Percentiles rank a stretch among this genome's conserved stretches.
Conservation (phyloP, 179 eudicot genomes). For the Silene coronaria region DNA sequence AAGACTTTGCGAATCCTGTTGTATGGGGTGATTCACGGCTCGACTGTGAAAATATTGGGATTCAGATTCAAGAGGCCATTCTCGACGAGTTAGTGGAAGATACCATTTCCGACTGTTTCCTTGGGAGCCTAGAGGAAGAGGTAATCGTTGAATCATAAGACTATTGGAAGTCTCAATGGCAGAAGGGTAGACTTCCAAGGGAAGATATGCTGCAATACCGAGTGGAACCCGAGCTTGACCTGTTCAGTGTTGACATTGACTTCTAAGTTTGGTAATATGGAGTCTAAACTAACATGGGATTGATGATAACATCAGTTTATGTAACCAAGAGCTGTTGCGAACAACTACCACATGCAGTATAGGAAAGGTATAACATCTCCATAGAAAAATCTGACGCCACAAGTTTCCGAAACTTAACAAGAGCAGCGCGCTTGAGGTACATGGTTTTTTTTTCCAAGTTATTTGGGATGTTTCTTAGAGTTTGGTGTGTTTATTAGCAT, state of each 20-base stretch:
- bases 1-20: constrained; percentile 36
- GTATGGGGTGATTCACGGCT: constrained; percentile 55
- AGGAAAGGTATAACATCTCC: constrained; percentile 18
- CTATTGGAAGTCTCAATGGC: background rate
- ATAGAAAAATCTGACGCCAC: constrained; percentile 16
- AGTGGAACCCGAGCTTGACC: background rate
- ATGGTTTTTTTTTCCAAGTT: constrained; percentile 7
- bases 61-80: constrained; percentile 51
- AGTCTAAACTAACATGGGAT: background rate
- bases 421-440: constrained; percentile 8
- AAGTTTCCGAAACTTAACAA: constrained; percentile 18
- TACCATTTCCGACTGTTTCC: constrained; percentile 26
- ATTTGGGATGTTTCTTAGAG: constrained; percentile 19
- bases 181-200: background rate
- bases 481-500: constrained; percentile 21
- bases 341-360: constrained; percentile 16
- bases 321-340: constrained; percentile 11
- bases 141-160: constrained; percentile 11
- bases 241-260: constrained; percentile 6
- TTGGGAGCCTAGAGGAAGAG: constrained; percentile 5
- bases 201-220: constrained; percentile 6
- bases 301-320: constrained; percentile 10
- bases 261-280: background rate
- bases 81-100: constrained; percentile 59
- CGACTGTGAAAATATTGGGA: constrained; percentile 40